Percentiles rank a stretch among this genome's conserved stretches.
These are phyloP conservation scores for Pezicula neosporulosa DNA, from an alignment of 2,329 filamentous ascomycete genomes.

Conservation along the genomic window DNA sequence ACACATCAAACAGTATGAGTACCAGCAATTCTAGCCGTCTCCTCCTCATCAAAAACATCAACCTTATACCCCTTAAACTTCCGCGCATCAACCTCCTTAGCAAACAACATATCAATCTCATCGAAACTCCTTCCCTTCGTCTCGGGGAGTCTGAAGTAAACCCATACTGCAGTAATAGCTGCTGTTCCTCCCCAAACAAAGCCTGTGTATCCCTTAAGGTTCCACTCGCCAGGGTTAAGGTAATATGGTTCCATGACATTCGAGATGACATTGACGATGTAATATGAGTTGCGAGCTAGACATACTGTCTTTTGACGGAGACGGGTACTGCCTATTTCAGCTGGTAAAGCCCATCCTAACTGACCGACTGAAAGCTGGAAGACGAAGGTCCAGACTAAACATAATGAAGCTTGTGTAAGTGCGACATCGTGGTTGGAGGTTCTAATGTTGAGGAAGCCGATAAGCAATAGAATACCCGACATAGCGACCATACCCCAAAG, in stretches of 20 bases:
- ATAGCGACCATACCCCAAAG: conserved; percentile 42
- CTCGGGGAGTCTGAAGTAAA: conserved; percentile 36
- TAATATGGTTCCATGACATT: conserved; percentile 31
- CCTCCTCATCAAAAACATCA: conserved; percentile 1
- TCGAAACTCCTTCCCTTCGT: conserved; percentile 37
- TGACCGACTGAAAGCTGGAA: conserved; percentile 36
- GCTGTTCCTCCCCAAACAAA: conserved; percentile 38
- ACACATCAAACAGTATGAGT: too few relatives aligned
- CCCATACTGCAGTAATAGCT: conserved; percentile 33
- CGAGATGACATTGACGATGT: conserved; percentile 27
- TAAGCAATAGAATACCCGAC: conserved; percentile 41
- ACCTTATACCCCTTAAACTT: conserved; percentile 17
- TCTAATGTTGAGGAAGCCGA: conserved; percentile 29
- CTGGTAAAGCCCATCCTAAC: conserved; percentile 31
- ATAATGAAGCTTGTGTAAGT: conserved; percentile 22
- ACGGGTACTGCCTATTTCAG: conserved; percentile 31
- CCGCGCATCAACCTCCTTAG: conserved; percentile 24
- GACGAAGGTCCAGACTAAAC: conserved; percentile 20
- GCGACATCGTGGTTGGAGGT: conserved; percentile 9
- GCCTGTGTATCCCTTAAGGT: conserved; percentile 44
- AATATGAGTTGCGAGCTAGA: conserved; percentile 31
- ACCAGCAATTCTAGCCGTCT: not conserved
- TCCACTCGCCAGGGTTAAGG: conserved; percentile 42
- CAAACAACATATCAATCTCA: conserved; percentile 43
- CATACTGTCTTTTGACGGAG: conserved; percentile 28